Evolutionary conservation across 2,329 filamentous ascomycete genomes (phyloP).

Genomic region (Ascochyta fabae): DNA sequence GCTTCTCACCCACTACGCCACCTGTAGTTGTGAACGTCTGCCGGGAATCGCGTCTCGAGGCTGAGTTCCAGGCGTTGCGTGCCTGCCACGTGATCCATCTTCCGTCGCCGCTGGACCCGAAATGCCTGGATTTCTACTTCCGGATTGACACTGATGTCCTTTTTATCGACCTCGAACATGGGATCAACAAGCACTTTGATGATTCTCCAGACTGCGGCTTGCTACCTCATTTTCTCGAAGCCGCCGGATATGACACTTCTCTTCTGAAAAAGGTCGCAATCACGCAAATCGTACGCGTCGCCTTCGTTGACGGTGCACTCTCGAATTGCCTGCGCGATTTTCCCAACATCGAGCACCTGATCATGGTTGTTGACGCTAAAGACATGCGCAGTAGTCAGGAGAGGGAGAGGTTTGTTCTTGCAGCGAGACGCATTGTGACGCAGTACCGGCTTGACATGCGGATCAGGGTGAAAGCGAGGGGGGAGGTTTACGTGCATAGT

Average conservation of each 20-base stretch:
- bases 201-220: constrained; percentile 28
- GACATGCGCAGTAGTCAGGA: constrained; percentile 7
- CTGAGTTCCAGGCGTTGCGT: constrained; percentile 24
- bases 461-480: constrained; percentile 8
- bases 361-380: constrained; percentile 24
- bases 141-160: constrained; percentile 29
- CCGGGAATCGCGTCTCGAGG: constrained; percentile 29
- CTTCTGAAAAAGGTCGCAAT: constrained; percentile 21
- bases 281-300: constrained; percentile 22
- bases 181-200: constrained; percentile 24
- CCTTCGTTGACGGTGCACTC: constrained; percentile 25
- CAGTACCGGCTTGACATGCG: constrained; percentile 25
- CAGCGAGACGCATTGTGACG: constrained; percentile 25
- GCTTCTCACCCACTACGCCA: constrained; percentile 26
- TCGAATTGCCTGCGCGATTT: constrained; percentile 29
- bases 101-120: constrained; percentile 2
- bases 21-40: constrained; percentile 27
- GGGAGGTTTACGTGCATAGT: constrained; percentile 12
- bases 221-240: constrained; percentile 26
- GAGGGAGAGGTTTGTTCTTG: constrained; percentile 24
- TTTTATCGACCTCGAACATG: constrained; percentile 21
- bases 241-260: constrained; percentile 14
- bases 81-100: constrained; percentile 21
- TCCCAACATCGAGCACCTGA: constrained; percentile 22
- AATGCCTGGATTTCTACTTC: constrained; percentile 23